A percentile compares a stretch with the other conserved stretches of the same genome.
phyloP scores from a whole-genome alignment of 1,139 yeast genomes.

The Pichia sp. region DNA sequence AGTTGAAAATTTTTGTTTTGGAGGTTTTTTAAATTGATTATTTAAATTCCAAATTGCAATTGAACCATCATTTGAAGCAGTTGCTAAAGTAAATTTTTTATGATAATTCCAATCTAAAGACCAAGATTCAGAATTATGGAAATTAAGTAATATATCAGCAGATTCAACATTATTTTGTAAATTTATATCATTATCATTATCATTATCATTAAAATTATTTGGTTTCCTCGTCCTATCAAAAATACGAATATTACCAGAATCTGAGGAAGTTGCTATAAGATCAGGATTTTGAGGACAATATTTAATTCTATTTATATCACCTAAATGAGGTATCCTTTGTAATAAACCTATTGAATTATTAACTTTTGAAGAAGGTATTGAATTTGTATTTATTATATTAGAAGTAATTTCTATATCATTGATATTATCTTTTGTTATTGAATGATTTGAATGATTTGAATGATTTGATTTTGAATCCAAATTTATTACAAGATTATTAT shows the following conservation, averaged over 20 bases:
- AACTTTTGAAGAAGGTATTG: background rate
- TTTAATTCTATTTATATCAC: slow-evolving; percentile 65
- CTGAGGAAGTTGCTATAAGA: slow-evolving; percentile 60
- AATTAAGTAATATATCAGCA: slow-evolving; percentile 24
- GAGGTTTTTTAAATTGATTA: slow-evolving; percentile 17
- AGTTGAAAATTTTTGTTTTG: slow-evolving; percentile 11
- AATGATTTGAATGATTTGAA: no score
- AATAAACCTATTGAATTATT: slow-evolving; percentile 35
- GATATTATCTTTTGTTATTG: no score
- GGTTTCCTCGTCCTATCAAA: slow-evolving; percentile 52
- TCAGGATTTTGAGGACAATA: slow-evolving; percentile 73
- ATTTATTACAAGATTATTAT: background rate
- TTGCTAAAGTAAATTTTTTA: slow-evolving; percentile 24
- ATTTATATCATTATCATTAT: slow-evolving; percentile 8
- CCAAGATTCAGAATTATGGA: slow-evolving; percentile 30
- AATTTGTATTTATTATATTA: background rate
- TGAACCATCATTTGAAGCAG: slow-evolving; percentile 30
- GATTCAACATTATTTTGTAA: slow-evolving; percentile 11
- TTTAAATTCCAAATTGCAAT: slow-evolving; percentile 31
- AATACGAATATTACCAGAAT: slow-evolving; percentile 27
- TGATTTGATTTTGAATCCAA: background rate
- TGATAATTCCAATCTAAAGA: slow-evolving; percentile 30
- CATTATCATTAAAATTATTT: slow-evolving; percentile 20
- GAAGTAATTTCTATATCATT: no score
- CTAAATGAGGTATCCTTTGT: slow-evolving; percentile 29